A percentile compares a stretch with the other conserved stretches of the same genome.
Conservation (phyloP, 768 basidiomycete species). For the Cyathus striatus region DNA sequence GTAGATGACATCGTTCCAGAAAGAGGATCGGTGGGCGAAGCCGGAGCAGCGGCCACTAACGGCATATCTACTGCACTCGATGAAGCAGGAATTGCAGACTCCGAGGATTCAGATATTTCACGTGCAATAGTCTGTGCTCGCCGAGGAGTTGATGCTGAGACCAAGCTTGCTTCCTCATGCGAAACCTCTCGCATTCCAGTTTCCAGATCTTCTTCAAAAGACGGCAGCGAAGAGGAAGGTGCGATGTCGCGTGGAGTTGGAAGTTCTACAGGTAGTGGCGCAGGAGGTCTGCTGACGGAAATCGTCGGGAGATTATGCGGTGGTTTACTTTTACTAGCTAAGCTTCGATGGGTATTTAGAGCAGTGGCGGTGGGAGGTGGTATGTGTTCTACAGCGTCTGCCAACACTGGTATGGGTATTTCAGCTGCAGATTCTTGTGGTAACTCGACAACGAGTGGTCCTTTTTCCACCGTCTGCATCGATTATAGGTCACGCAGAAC, state of each 20-base stretch:
- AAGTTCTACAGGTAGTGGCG: conserved; percentile 63
- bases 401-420: conserved; percentile 60
- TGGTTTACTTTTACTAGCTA: conserved; percentile 7
- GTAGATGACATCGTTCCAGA: conserved; percentile 6
- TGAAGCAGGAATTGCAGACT: not conserved
- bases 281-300: conserved; percentile 65
- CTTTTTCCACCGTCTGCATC: conserved; percentile 35
- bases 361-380: conserved; percentile 21
- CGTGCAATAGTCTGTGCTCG: not conserved
- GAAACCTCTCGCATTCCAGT: conserved; percentile 35
- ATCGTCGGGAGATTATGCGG: conserved; percentile 42
- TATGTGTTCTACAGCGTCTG: conserved; percentile 30
- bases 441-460: conserved; percentile 34
- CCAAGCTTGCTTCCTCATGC: conserved; percentile 10
- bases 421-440: conserved; percentile 41
- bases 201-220: conserved; percentile 45
- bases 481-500: not conserved
- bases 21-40: conserved; percentile 9
- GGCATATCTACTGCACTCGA: not conserved
- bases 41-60: conserved; percentile 6
- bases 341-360: conserved; percentile 11
- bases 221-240: conserved; percentile 34
- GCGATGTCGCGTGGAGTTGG: conserved; percentile 62
- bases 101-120: not conserved
- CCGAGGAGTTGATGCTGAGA: conserved; percentile 10